Conservation (phyloP, 805 yeast genomes). For the Myxozyma lipomycoides region DNA sequence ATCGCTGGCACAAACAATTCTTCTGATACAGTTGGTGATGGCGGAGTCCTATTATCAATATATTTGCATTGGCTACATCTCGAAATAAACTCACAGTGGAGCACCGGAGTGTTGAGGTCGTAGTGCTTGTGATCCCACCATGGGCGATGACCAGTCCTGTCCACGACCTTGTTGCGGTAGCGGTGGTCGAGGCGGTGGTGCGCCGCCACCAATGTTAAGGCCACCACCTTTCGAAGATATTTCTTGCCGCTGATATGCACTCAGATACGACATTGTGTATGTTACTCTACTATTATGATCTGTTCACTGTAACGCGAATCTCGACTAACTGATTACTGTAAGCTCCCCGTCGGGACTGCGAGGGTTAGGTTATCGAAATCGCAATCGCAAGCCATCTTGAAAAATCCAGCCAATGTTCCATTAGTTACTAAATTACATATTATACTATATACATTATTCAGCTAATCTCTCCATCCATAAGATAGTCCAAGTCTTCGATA, state of each 20-base stretch:
- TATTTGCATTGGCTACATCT: not conserved
- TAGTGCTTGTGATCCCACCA: not conserved
- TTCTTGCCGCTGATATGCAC: not conserved
- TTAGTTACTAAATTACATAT: too few relatives aligned
- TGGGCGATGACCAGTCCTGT: not conserved
- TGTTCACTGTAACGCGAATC: too few relatives aligned
- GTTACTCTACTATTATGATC: too few relatives aligned
- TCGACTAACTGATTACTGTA: too few relatives aligned
- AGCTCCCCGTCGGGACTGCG: too few relatives aligned
- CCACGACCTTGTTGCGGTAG: not conserved
- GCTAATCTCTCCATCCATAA: conserved; percentile 25
- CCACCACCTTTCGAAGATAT: not conserved
- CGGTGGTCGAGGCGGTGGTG: not conserved
- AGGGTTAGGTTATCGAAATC: too few relatives aligned
- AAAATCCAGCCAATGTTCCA: too few relatives aligned
- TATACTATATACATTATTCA: not conserved
- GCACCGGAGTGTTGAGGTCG: not conserved
- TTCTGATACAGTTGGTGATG: not conserved
- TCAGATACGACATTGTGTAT: not conserved
- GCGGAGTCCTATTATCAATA: not conserved
- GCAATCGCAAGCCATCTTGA: too few relatives aligned
- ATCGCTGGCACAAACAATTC: conserved; percentile 10
- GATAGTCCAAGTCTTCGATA: conserved; percentile 26
- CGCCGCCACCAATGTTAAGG: not conserved
- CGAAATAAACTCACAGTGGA: not conserved